Percentiles rank a stretch among this genome's conserved stretches.
phyloP scores from a whole-genome alignment of 352 stramenopile genomes.

The Pythium aquatile region DNA sequence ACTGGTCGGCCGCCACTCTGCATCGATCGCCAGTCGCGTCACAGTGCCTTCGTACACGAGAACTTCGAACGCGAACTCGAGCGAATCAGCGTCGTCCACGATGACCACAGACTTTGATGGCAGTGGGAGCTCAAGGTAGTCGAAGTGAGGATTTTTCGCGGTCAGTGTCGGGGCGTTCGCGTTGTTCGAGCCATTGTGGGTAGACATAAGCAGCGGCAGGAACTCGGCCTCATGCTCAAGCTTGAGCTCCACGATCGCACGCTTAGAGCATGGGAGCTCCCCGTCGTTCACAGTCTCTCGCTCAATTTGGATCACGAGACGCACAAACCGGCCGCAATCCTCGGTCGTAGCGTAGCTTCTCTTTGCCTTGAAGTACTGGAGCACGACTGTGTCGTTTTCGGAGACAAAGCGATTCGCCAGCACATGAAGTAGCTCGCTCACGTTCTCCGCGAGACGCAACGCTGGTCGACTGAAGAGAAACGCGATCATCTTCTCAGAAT shows the following conservation, averaged over 20 bases:
- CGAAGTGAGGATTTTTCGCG: not conserved
- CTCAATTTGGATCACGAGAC: constrained; percentile 43
- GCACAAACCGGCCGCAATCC: constrained; percentile 49
- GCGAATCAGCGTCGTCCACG: constrained; percentile 51
- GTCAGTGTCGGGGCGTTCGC: not conserved
- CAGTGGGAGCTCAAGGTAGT: constrained; percentile 55
- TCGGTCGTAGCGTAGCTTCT: constrained; percentile 27
- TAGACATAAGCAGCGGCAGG: constrained; percentile 45
- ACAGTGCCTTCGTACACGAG: constrained; percentile 42
- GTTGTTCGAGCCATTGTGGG: not conserved
- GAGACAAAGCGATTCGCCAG: constrained; percentile 55
- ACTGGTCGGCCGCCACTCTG: constrained; percentile 60
- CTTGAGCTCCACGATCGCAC: constrained; percentile 56
- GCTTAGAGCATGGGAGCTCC: constrained; percentile 36
- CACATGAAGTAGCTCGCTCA: constrained; percentile 35
- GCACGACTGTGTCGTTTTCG: constrained; percentile 39
- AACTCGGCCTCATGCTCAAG: constrained; percentile 71
- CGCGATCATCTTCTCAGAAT: constrained; percentile 57
- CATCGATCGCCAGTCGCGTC: constrained; percentile 48
- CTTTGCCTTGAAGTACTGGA: constrained; percentile 58
- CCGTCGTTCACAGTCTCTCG: constrained; percentile 29
- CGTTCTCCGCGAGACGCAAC: constrained; percentile 39
- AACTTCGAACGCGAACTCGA: constrained; percentile 48
- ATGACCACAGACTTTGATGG: constrained; percentile 39
- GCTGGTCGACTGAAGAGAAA: constrained; percentile 50